phyloP scores from a whole-genome alignment of 208 protist genomes.

The Dictyostelium gargantuum region DNA sequence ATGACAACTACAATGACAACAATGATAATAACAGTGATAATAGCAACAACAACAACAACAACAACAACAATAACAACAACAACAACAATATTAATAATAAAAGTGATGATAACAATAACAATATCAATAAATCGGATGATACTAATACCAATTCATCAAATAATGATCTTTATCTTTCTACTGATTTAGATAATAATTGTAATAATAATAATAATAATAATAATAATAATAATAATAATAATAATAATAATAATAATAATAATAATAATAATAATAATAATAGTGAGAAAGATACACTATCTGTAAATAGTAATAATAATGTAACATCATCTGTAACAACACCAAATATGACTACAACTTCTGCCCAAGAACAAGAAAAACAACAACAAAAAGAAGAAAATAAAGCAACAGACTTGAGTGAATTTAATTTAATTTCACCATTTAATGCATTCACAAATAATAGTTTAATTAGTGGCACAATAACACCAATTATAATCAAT shows the following conservation, averaged over 20 bases:
- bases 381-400: neutral
- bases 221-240: neutral
- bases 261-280: neutral
- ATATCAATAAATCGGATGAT: neutral
- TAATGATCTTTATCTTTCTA: neutral
- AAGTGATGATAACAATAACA: neutral
- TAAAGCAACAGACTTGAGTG: neutral
- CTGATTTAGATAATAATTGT: neutral
- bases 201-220: neutral
- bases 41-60: neutral
- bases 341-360: neutral
- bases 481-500: neutral
- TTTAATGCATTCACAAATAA: neutral
- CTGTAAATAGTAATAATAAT: neutral
- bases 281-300: neutral
- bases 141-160: neutral
- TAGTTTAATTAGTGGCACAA: neutral
- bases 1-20: neutral
- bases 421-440: neutral
- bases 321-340: neutral
- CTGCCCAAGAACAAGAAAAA: no score
- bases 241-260: neutral
- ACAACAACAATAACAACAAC: neutral
- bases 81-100: neutral
- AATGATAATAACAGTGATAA: neutral